Evolutionary conservation across 2,329 filamentous ascomycete species (phyloP).

Genomic region (Trichoderma koningiopsis): DNA sequence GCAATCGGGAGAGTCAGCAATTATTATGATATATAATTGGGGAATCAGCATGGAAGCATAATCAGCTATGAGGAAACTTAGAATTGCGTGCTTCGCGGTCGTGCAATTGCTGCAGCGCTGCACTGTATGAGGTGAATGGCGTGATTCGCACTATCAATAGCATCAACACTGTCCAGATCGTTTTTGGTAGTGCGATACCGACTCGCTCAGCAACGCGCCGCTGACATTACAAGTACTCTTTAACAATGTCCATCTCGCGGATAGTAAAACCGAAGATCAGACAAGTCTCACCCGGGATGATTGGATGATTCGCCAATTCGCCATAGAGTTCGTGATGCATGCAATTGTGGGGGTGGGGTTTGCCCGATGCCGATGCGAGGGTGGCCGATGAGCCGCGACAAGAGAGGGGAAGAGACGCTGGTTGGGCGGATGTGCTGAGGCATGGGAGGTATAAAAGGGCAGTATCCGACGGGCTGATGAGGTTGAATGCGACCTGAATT

Average conservation of each 20-base stretch:
- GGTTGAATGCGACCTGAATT: not conserved
- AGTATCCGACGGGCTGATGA: not conserved
- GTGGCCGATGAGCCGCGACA: slow-evolving; percentile 14
- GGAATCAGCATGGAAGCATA: slow-evolving; percentile 4
- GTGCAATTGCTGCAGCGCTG: slow-evolving; percentile 12
- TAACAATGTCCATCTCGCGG: slow-evolving; percentile 4
- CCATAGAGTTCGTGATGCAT: slow-evolving; percentile 24
- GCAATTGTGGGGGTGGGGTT: slow-evolving; percentile 26
- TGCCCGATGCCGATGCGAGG: slow-evolving; percentile 4
- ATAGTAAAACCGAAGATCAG: slow-evolving; percentile 8
- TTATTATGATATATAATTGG: not conserved
- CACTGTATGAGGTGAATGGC: slow-evolving; percentile 20
- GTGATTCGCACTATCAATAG: slow-evolving; percentile 28
- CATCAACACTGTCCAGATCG: slow-evolving; percentile 24
- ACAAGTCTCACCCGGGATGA: slow-evolving; percentile 5
- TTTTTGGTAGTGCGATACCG: not conserved
- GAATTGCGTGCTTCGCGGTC: slow-evolving; percentile 21
- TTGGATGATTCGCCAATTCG: slow-evolving; percentile 25
- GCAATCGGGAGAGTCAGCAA: not conserved
- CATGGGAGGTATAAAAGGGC: slow-evolving; percentile 3
- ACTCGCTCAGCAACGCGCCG: not conserved
- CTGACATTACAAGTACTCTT: not conserved
- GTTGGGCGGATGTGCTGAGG: not conserved
- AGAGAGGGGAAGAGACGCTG: slow-evolving; percentile 17
- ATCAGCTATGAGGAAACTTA: not conserved